phyloP scores from a whole-genome alignment of 2,329 filamentous ascomycete species.

The Botryotinia calthae region DNA sequence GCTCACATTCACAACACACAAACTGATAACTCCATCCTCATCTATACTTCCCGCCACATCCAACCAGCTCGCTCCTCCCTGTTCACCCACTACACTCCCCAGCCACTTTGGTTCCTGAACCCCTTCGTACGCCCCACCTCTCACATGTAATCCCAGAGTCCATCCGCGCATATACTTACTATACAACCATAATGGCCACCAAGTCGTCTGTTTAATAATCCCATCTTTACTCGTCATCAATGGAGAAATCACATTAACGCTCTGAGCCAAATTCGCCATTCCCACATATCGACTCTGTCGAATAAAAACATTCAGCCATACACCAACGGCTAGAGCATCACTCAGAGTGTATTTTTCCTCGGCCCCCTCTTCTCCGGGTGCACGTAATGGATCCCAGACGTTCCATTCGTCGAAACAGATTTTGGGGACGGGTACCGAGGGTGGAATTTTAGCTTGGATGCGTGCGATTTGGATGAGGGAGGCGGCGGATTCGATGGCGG shows the following conservation, averaged over 20 bases:
- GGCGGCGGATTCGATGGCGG: slow-evolving; percentile 62
- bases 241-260: slow-evolving; percentile 65
- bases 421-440: slow-evolving; percentile 45
- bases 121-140: slow-evolving; percentile 62
- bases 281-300: slow-evolving; percentile 60
- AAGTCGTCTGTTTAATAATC: slow-evolving; percentile 61
- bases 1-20: slow-evolving; percentile 73
- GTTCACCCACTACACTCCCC: slow-evolving; percentile 58
- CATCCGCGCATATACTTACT: slow-evolving; percentile 70
- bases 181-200: slow-evolving; percentile 62
- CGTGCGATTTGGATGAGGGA: slow-evolving; percentile 61
- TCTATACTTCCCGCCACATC: slow-evolving; percentile 63
- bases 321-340: slow-evolving; percentile 60
- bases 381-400: slow-evolving; percentile 62
- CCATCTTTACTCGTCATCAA: slow-evolving; percentile 60
- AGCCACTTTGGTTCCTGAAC: slow-evolving; percentile 66
- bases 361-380: slow-evolving; percentile 59
- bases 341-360: slow-evolving; percentile 63
- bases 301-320: slow-evolving; percentile 64
- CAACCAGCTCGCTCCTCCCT: slow-evolving; percentile 58
- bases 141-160: slow-evolving; percentile 64
- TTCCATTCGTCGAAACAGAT: slow-evolving; percentile 73
- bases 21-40: slow-evolving; percentile 57
- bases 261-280: slow-evolving; percentile 67
- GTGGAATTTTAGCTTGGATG: slow-evolving; percentile 51